Conservation (phyloP, 2,329 filamentous ascomycete species). For the Alternaria dauci region DNA sequence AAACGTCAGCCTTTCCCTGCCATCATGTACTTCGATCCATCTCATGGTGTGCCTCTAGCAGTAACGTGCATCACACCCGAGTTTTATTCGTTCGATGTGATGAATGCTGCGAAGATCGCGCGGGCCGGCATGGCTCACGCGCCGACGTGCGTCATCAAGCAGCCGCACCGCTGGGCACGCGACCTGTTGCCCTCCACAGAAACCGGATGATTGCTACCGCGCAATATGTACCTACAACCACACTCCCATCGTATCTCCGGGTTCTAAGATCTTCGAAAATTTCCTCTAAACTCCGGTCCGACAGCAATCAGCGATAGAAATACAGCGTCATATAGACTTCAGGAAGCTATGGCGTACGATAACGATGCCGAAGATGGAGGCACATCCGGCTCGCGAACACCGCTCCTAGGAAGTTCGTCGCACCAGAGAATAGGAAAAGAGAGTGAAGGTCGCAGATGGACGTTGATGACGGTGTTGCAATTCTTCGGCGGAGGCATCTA, state of each 20-base stretch:
- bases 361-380: slow-evolving; percentile 30
- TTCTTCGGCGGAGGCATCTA: slow-evolving; percentile 48
- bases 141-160: slow-evolving; percentile 11
- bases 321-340: neutral
- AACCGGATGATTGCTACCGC: neutral
- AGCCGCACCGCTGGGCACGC: slow-evolving; percentile 7
- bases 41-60: neutral
- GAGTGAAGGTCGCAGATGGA: slow-evolving; percentile 13
- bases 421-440: slow-evolving; percentile 11
- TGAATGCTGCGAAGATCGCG: neutral
- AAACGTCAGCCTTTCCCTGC: neutral
- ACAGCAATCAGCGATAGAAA: slow-evolving; percentile 6
- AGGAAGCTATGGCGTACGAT: slow-evolving; percentile 29
- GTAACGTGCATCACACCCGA: neutral
- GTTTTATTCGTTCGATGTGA: neutral
- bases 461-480: slow-evolving; percentile 25
- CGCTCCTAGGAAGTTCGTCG: slow-evolving; percentile 29
- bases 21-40: neutral
- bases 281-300: slow-evolving; percentile 5
- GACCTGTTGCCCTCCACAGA: slow-evolving; percentile 10
- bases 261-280: neutral
- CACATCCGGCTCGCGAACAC: slow-evolving; percentile 30
- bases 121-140: slow-evolving; percentile 4
- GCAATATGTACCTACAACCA: neutral
- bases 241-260: neutral